A percentile compares a stretch with the other conserved stretches of the same genome.
Evolutionary conservation across 805 yeast species (phyloP).

Genomic region (Kodamaea leandrae): DNA sequence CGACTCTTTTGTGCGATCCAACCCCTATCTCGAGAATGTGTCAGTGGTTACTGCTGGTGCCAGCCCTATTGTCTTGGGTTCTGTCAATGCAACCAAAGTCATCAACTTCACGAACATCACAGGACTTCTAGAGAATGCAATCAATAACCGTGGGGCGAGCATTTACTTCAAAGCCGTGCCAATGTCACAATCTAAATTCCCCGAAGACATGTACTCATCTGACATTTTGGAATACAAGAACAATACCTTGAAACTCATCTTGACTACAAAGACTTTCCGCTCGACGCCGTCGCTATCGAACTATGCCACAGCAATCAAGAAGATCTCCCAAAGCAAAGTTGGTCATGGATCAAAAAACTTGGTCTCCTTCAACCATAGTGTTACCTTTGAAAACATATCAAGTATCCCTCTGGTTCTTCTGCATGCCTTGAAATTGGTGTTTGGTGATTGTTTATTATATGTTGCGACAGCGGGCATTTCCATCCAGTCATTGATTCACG

Average conservation of each 20-base stretch:
- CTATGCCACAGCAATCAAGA: constrained; percentile 10
- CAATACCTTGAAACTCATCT: constrained; percentile 3
- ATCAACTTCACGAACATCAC: not conserved
- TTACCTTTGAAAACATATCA: constrained; percentile 6
- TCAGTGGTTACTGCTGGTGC: not conserved
- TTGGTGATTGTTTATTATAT: not conserved
- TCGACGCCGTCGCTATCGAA: constrained; percentile 11
- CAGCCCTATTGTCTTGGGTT: not conserved
- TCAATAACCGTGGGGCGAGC: not conserved
- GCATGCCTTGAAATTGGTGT: constrained; percentile 5
- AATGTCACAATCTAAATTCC: not conserved
- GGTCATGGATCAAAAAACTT: constrained; percentile 21
- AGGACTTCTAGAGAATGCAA: not conserved
- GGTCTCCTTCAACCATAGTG: constrained; percentile 13
- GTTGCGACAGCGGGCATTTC: not conserved
- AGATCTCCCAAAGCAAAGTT: constrained; percentile 14
- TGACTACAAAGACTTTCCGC: constrained; percentile 10
- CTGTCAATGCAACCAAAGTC: not conserved
- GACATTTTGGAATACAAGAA: constrained; percentile 8
- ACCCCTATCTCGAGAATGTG: constrained; percentile 1
- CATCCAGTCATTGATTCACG: not conserved
- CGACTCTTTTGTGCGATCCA: not conserved
- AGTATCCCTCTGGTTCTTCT: constrained; percentile 6
- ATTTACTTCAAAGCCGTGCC: constrained; percentile 8
- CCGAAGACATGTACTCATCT: not conserved